Conservation (phyloP, 768 basidiomycete genomes). For the Boletus rufocinnamomeus region DNA sequence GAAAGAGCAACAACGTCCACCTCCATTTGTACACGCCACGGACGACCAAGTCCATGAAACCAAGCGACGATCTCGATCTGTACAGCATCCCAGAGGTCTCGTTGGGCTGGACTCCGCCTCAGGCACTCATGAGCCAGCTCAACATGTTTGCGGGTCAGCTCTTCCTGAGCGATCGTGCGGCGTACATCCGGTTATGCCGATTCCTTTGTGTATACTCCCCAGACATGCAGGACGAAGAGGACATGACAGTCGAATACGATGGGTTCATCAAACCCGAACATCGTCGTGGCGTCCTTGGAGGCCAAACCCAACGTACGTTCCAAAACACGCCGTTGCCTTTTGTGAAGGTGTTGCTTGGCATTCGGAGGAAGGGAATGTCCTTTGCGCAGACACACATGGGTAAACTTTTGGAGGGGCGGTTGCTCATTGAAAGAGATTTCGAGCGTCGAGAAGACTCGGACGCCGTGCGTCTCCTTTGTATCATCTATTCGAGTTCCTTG, state of each 20-base stretch:
- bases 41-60: slow-evolving; percentile 33
- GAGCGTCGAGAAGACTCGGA: background rate
- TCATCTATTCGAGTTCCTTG: no score
- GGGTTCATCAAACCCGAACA: slow-evolving; percentile 24
- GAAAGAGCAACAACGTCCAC: slow-evolving; percentile 32
- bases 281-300: background rate
- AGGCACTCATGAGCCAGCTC: slow-evolving; percentile 34
- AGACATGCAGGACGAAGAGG: slow-evolving; percentile 49
- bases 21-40: slow-evolving; percentile 47
- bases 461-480: background rate
- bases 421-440: slow-evolving; percentile 34
- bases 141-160: slow-evolving; percentile 50
- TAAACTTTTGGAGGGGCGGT: slow-evolving; percentile 35
- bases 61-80: slow-evolving; percentile 37
- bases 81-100: slow-evolving; percentile 28
- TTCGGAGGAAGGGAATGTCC: slow-evolving; percentile 42
- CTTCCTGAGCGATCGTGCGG: slow-evolving; percentile 36
- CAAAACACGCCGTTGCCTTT: slow-evolving; percentile 17
- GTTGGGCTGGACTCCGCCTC: slow-evolving; percentile 13
- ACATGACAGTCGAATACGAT: slow-evolving; percentile 30
- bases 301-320: background rate
- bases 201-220: slow-evolving; percentile 41
- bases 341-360: slow-evolving; percentile 37
- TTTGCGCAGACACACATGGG: slow-evolving; percentile 44
- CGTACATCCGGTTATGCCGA: slow-evolving; percentile 39